These are phyloP conservation scores for Eragrostis nindensis DNA, from an alignment of 176 grass and related monocot species.

Conservation along the genomic window DNA sequence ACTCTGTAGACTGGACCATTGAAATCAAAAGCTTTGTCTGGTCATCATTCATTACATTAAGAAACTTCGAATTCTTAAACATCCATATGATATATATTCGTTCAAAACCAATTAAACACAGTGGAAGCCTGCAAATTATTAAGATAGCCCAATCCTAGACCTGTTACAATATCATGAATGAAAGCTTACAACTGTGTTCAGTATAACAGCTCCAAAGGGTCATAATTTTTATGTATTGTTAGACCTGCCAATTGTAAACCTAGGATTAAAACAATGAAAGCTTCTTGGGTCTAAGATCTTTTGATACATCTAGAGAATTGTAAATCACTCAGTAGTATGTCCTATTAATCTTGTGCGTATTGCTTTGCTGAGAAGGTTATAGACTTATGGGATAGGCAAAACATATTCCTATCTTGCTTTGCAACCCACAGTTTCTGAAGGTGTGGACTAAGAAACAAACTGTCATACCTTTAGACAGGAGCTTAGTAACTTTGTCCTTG, in stretches of 20 bases:
- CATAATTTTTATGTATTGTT: background rate
- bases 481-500: slow-evolving; percentile 77
- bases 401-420: slow-evolving; percentile 26
- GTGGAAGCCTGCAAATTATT: background rate
- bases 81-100: slow-evolving; percentile 5
- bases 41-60: slow-evolving; percentile 12
- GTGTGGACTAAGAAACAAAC: background rate
- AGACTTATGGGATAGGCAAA: slow-evolving; percentile 12
- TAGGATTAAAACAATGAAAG: slow-evolving; percentile 1
- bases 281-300: background rate
- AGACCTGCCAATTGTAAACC: background rate
- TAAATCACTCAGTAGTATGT: slow-evolving; percentile 17
- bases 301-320: background rate
- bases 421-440: slow-evolving; percentile 34
- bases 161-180: slow-evolving; percentile 1
- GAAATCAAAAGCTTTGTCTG: slow-evolving; percentile 29
- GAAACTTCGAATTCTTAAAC: background rate
- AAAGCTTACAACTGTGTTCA: background rate
- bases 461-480: slow-evolving; percentile 65
- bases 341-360: background rate
- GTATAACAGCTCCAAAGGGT: slow-evolving; percentile 19
- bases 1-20: background rate
- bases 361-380: slow-evolving; percentile 28
- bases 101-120: background rate
- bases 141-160: slow-evolving; percentile 24